phyloP scores from a whole-genome alignment of 805 yeast genomes.

The Candida corydali region DNA sequence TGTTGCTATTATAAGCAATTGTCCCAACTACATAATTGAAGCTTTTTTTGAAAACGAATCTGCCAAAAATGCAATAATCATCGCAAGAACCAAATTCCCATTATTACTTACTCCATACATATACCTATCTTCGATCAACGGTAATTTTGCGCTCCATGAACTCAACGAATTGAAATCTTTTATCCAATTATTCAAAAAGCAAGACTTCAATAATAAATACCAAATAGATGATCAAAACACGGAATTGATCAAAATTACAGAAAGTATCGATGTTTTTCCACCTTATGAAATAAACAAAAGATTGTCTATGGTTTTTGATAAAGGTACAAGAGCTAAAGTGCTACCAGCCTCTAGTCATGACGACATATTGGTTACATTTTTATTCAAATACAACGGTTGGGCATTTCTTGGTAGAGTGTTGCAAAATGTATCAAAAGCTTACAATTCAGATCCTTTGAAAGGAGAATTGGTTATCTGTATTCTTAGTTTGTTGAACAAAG shows the following conservation, averaged over 20 bases:
- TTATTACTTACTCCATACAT: slow-evolving; percentile 56
- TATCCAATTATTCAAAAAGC: slow-evolving; percentile 44
- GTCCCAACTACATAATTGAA: slow-evolving; percentile 43
- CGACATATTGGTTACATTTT: slow-evolving; percentile 55
- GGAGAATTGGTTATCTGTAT: slow-evolving; percentile 43
- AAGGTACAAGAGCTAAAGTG: slow-evolving; percentile 67
- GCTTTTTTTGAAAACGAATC: slow-evolving; percentile 44
- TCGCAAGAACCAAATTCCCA: slow-evolving; percentile 76
- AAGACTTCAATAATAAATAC: slow-evolving; percentile 36
- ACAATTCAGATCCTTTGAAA: slow-evolving; percentile 36
- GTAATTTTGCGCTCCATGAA: slow-evolving; percentile 63
- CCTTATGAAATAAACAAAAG: slow-evolving; percentile 51
- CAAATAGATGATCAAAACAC: slow-evolving; percentile 49
- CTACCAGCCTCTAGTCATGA: slow-evolving; percentile 44
- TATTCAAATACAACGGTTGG: slow-evolving; percentile 82
- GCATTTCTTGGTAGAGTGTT: slow-evolving; percentile 73
- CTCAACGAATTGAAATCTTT: slow-evolving; percentile 57
- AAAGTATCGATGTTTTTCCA: slow-evolving; percentile 48
- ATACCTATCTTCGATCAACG: slow-evolving; percentile 56
- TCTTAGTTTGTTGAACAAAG: slow-evolving; percentile 46
- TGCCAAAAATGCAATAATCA: slow-evolving; percentile 40
- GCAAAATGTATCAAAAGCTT: slow-evolving; percentile 52
- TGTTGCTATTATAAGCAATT: slow-evolving; percentile 35
- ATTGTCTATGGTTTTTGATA: slow-evolving; percentile 38
- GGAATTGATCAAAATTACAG: slow-evolving; percentile 48